A percentile compares a stretch with the other conserved stretches of the same genome.
These are phyloP conservation scores for Cyclostephanos invisitatus DNA, from an alignment of 108 stramenopile species.

Conservation along the genomic window DNA sequence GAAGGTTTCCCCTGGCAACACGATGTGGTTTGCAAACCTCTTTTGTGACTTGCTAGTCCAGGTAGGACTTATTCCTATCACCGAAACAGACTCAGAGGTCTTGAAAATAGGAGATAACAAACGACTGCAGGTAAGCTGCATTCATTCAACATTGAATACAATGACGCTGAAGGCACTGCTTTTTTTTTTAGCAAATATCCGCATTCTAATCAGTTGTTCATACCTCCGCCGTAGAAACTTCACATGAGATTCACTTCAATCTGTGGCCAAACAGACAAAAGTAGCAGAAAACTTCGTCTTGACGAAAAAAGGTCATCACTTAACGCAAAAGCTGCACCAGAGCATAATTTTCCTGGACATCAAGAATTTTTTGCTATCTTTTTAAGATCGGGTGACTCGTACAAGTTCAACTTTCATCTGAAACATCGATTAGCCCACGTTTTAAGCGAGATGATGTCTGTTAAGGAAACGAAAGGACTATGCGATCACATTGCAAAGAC, in stretches of 20 bases:
- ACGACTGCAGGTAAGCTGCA: slow-evolving; percentile 53
- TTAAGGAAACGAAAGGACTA: slow-evolving; percentile 43
- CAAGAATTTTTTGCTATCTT: slow-evolving; percentile 89
- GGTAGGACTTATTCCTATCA: slow-evolving; percentile 69
- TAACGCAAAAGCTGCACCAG: slow-evolving; percentile 34
- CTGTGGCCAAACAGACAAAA: slow-evolving; percentile 51
- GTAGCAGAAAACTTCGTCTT: slow-evolving; percentile 47
- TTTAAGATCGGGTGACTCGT: slow-evolving; percentile 61
- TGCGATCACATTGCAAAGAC: slow-evolving; percentile 53
- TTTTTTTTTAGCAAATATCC: background rate
- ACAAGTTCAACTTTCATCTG: slow-evolving; percentile 65
- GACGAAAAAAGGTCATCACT: slow-evolving; percentile 39
- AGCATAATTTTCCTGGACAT: slow-evolving; percentile 70
- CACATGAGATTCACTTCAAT: slow-evolving; percentile 72
- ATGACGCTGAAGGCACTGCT: background rate
- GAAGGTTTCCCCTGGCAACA: slow-evolving; percentile 49
- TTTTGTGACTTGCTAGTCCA: slow-evolving; percentile 80
- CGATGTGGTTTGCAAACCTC: slow-evolving; percentile 77
- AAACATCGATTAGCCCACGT: slow-evolving; percentile 27
- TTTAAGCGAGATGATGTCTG: slow-evolving; percentile 25
- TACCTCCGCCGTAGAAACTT: slow-evolving; percentile 51
- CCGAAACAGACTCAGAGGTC: slow-evolving; percentile 82
- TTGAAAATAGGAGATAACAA: slow-evolving; percentile 67
- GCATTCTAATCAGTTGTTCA: background rate
- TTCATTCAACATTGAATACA: background rate